Evolutionary conservation across 345 rosid species (phyloP), one percentile per base, ranked within the genome.

Genomic region (Pistacia vera): DNA sequence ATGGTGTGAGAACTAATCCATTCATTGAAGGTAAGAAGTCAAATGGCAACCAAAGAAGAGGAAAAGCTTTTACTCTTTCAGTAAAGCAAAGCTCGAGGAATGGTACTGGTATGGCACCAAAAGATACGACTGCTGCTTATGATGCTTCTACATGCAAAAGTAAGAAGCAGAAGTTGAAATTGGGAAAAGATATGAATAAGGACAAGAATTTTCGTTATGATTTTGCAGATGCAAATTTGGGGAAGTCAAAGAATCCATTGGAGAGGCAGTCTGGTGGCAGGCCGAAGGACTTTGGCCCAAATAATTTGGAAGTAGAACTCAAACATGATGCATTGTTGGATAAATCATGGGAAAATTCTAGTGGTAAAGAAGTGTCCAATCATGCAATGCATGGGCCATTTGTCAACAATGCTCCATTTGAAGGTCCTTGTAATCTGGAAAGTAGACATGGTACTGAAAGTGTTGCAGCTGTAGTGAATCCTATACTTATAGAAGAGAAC

Each of bases 21-120:
- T 77, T 67, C 20, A 5, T 54, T 64, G 74, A 84, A 82, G 76
- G 48, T 48, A 86, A 85, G 82, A 85, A 80, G 78, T 82, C 83
- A 57, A 89, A 76, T 66, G 68, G 76, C 38, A 55, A 66, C 16
- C 72, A 75, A 80, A 77, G 75, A 55, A 70, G 78, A 69, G 77
- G 73, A 71, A 52, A 70, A 41, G 44, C 46, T 25, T 44, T 52
- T 54, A 67, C 77, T 76, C 68, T 55, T 74, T 35, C 71, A 44
- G 48, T 17, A 13, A 83, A 76, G 71, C 79, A 81, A 66, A 83
- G 81, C 51, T 67, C 78, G 69, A 67, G 74, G 73, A 76, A 72
- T 56, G 77, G 81, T 82, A 73, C 63, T 55, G 79, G 79, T 74
- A 70, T 65, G 70, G 77, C 52, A 61, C 66, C 74, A 63, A 83